These are phyloP conservation scores for Dendrostoma leiphaemia DNA, from an alignment of 2,329 filamentous ascomycete genomes.

Conservation along the genomic window DNA sequence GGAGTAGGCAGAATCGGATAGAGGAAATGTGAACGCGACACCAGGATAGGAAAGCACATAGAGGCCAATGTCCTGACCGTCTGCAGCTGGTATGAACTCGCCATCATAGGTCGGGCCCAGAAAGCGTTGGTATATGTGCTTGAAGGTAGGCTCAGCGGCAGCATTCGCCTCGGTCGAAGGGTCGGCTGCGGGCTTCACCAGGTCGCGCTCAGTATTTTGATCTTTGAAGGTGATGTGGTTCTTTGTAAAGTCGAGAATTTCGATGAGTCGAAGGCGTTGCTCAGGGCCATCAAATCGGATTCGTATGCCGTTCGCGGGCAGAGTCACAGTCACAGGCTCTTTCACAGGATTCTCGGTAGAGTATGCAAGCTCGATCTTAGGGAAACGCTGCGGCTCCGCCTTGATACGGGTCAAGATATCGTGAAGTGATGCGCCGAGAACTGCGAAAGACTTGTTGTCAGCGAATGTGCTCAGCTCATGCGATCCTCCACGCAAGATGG, in stretches of 20 bases:
- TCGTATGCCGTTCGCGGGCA: constrained; percentile 84
- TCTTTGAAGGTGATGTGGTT: constrained; percentile 80
- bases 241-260: constrained; percentile 86
- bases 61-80: constrained; percentile 59
- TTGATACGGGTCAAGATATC: constrained; percentile 86
- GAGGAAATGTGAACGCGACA: constrained; percentile 86
- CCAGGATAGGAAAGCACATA: constrained; percentile 95
- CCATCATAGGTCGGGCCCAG: constrained; percentile 92
- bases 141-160: constrained; percentile 70
- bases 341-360: constrained; percentile 71
- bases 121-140: constrained; percentile 89
- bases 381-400: constrained; percentile 78
- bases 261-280: constrained; percentile 85
- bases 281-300: constrained; percentile 92
- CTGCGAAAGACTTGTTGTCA: too few relatives aligned
- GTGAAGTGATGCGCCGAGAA: constrained; percentile 86
- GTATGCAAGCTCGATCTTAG: constrained; percentile 79
- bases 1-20: constrained; percentile 73
- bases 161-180: constrained; percentile 22
- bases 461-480: constrained; percentile 15
- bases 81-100: constrained; percentile 73
- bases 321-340: constrained; percentile 70
- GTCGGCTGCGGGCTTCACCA: constrained; percentile 63
- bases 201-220: constrained; percentile 62
- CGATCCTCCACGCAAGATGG: too few relatives aligned